Base-by-base conservation (phyloP, 257 asterid species). In the Solanum neorickii region DNA sequence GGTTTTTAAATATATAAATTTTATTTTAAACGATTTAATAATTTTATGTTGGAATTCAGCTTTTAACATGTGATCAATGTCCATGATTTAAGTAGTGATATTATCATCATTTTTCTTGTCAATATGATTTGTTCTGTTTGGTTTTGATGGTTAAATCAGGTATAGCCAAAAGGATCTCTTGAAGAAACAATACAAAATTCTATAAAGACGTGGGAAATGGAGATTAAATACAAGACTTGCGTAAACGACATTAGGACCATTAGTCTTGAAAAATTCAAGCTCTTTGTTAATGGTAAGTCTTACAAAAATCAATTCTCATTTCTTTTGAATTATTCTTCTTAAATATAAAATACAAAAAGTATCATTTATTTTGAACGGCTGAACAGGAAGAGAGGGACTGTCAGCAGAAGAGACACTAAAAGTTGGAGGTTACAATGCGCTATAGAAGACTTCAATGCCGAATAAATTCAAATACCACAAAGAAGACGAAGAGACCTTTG, bases 401-500 rank as follows among this genome's bases (percentile, higher is more conserved):
- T 90, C 95, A 0, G 98, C 90, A 0, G 97, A 96, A 90, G 97
- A 96, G 82, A 93, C 95, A 59, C 90, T 94, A 12, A 89, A 88
- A 78, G 0, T 94, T 13, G 99, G 98, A 72, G 94, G 96, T 90
- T 96, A 96, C 84, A 95, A 94, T 80, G 98, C 98, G 5, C 35
- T 95, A 92, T 60, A 95, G 86, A 93, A 95, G 93, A 96, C 93
- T 86, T 95, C 98, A 11, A 35, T 96, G 91, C 99, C 98, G 2
- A 93, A 95, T 25, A 93, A 95, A 59, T 88, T 93, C 88, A 93
- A 94, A 86, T 93, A 90, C 16, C 95, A 96, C 92, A 95, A 96
- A 82, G 94, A 95, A 9, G 98, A 96, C 0, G 92, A 96, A 90
- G 98, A 95, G 90, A 96, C 93, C 88, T 95, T 95, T 3, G 98